Percentiles rank a stretch among this genome's conserved stretches.
Conservation (phyloP, 2,329 filamentous ascomycete species). For the Ophiocordyceps camponoti-rufipedis region DNA sequence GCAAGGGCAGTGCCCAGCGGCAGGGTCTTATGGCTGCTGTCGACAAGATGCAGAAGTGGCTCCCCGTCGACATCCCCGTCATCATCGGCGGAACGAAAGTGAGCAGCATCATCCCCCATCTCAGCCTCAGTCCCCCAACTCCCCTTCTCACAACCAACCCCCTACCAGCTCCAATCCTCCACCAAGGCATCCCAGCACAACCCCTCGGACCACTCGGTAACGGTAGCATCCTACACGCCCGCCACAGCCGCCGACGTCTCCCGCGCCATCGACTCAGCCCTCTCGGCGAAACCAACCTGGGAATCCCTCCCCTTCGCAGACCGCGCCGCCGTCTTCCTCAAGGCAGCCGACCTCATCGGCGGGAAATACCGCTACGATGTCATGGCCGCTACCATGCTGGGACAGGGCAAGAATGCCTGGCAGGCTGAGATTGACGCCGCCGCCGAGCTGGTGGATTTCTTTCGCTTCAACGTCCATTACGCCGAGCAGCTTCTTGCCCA, state of each 20-base stretch:
- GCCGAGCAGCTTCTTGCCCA: constrained; percentile 79
- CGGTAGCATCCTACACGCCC: constrained; percentile 70
- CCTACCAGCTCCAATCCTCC: constrained; percentile 50
- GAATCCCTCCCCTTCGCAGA: constrained; percentile 76
- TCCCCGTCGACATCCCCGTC: constrained; percentile 62
- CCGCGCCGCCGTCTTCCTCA: constrained; percentile 83
- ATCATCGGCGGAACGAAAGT: constrained; percentile 72
- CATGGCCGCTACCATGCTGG: constrained; percentile 90
- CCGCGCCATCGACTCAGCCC: constrained; percentile 63
- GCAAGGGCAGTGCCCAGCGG: constrained; percentile 65
- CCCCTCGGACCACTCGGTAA: constrained; percentile 60
- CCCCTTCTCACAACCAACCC: not conserved
- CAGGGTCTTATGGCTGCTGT: constrained; percentile 59
- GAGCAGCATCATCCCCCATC: not conserved
- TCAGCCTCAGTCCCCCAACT: no score
- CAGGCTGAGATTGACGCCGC: constrained; percentile 97
- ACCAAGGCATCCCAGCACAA: constrained; percentile 56
- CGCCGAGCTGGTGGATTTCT: constrained; percentile 80
- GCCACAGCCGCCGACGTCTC: constrained; percentile 61
- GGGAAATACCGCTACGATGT: constrained; percentile 93
- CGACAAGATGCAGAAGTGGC: constrained; percentile 46
- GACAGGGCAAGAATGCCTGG: constrained; percentile 97
- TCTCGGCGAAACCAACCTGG: constrained; percentile 77
- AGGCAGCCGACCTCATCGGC: constrained; percentile 79
- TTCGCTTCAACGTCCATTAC: constrained; percentile 88